A percentile compares a stretch with the other conserved stretches of the same genome.
Conservation (phyloP, 1,284 basidiomycete species). For the Filobasidium uniguttulatum region DNA sequence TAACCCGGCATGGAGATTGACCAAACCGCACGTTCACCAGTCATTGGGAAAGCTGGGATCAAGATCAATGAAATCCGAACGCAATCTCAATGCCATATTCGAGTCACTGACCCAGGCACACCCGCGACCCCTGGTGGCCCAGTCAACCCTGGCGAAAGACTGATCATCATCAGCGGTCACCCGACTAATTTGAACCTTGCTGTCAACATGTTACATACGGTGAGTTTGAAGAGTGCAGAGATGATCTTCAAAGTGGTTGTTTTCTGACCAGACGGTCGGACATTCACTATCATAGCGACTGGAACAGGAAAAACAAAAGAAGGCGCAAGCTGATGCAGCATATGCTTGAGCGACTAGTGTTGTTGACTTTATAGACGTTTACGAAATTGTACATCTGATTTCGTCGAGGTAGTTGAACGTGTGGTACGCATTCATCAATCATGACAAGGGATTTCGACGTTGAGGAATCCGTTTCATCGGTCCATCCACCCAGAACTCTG, state of each 20-base stretch:
- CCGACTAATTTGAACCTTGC: slow-evolving; percentile 93
- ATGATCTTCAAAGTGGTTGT: slow-evolving; percentile 4
- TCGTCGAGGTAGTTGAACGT: too few species aligned
- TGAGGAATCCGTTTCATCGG: too few species aligned
- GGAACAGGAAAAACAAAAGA: slow-evolving; percentile 54
- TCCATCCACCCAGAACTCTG: too few species aligned
- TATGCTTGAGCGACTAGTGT: too few species aligned
- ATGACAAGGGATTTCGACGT: too few species aligned
- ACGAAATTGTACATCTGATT: too few species aligned
- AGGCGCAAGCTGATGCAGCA: slow-evolving; percentile 8
- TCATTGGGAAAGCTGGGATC: slow-evolving; percentile 95
- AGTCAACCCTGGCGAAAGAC: slow-evolving; percentile 57
- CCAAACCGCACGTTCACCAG: slow-evolving; percentile 17
- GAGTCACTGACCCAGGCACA: slow-evolving; percentile 93
- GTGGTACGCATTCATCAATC: too few species aligned
- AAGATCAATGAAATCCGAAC: slow-evolving; percentile 98
- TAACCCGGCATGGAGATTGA: not conserved
- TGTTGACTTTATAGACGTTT: too few species aligned
- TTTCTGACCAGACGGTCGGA: too few species aligned
- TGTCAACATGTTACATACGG: slow-evolving; percentile 81
- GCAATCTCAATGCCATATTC: slow-evolving; percentile 87
- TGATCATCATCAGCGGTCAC: slow-evolving; percentile 89
- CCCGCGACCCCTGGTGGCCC: slow-evolving; percentile 37
- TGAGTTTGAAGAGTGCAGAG: slow-evolving; percentile 41
- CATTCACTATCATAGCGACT: slow-evolving; percentile 50